Evolutionary conservation across 176 grass and related monocot genomes (phyloP).

Genomic region (Cenchrus americanus): DNA sequence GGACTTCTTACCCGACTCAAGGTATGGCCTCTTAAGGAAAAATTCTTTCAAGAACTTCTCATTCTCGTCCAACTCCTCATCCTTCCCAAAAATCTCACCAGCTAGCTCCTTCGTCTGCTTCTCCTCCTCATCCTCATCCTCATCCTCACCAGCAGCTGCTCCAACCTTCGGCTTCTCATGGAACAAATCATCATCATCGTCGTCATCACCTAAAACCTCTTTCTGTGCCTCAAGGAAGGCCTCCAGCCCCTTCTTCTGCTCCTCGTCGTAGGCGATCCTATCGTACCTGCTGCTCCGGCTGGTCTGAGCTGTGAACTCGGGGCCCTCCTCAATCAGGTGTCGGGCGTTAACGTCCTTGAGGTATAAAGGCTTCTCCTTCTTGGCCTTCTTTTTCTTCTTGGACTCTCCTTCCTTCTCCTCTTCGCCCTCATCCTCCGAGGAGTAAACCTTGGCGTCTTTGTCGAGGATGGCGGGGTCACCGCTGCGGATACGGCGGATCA

Average conservation of each 20-base stretch:
- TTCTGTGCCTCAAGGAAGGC: conserved; percentile 81
- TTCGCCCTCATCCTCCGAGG: conserved; percentile 39
- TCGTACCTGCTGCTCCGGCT: conserved; percentile 57
- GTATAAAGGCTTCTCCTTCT: conserved; percentile 79
- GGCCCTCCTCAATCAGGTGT: conserved; percentile 80
- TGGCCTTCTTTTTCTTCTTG: conserved; percentile 41
- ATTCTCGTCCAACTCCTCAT: conserved; percentile 67
- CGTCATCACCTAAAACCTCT: conserved; percentile 42
- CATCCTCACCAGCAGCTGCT: conserved; percentile 30
- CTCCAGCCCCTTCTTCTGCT: conserved; percentile 69
- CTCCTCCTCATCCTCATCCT: conserved; percentile 59
- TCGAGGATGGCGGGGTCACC: conserved; percentile 68
- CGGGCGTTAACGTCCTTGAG: conserved; percentile 90
- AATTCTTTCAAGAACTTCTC: conserved; percentile 89
- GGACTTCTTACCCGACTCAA: conserved; percentile 41
- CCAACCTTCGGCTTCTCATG: conserved; percentile 49
- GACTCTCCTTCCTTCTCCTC: conserved; percentile 44
- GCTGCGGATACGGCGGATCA: conserved; percentile 70
- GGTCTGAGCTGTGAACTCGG: conserved; percentile 61
- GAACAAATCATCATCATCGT: conserved; percentile 61
- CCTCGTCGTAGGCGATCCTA: conserved; percentile 69
- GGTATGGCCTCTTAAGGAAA: conserved; percentile 68
- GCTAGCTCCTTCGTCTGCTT: conserved; percentile 58
- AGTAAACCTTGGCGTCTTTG: conserved; percentile 60
- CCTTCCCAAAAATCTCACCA: conserved; percentile 65